phyloP scores from a whole-genome alignment of 257 asterid genomes.

The Leptodermis oblonga region DNA sequence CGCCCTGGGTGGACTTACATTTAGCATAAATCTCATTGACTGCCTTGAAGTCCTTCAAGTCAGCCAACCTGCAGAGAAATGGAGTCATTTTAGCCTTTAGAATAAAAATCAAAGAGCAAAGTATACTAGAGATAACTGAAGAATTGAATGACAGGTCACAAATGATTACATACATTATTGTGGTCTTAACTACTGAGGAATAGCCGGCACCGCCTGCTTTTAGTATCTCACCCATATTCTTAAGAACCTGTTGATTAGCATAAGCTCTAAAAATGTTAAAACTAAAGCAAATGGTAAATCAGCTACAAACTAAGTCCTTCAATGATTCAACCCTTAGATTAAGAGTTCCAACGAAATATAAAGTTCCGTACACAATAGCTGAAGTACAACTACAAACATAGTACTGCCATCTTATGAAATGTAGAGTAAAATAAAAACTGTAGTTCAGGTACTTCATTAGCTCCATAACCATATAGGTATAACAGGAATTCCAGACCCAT shows the following conservation, averaged over 20 bases:
- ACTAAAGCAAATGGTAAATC: not conserved
- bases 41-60: conserved; percentile 86
- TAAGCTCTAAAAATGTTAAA: conserved; percentile 1
- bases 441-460: not conserved
- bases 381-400: not conserved
- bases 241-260: conserved; percentile 57
- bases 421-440: not conserved
- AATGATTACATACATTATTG: conserved; percentile 67
- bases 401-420: not conserved
- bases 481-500: not conserved
- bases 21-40: conserved; percentile 93
- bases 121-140: not conserved
- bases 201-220: conserved; percentile 89
- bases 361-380: not conserved
- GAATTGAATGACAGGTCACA: not conserved
- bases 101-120: conserved; percentile 10
- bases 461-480: not conserved
- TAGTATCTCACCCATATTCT: conserved; percentile 97
- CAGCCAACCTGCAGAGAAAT: conserved; percentile 75
- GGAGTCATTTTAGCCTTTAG: conserved; percentile 12
- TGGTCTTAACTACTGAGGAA: conserved; percentile 94
- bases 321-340: not conserved
- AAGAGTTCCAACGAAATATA: not conserved
- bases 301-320: not conserved
- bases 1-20: conserved; percentile 60